Conservation (phyloP, 129 eudicot genomes). For the Oenanthe sinensis region DNA sequence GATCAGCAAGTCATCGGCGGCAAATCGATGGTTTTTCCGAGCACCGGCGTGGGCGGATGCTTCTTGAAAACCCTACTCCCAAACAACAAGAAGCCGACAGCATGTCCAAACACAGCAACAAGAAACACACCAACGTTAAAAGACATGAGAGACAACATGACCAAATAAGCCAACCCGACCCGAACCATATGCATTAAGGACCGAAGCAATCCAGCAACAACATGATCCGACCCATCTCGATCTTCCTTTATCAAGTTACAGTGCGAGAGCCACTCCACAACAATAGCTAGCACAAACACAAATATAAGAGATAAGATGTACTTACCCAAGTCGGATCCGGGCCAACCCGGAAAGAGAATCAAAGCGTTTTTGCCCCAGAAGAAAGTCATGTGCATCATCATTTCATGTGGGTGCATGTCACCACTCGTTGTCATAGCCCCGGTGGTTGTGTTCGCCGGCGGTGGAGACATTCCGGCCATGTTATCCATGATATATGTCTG, state of each 20-base stretch:
- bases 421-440: background rate
- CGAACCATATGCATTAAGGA: slow-evolving; percentile 17
- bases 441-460: slow-evolving; percentile 13
- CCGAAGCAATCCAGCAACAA: slow-evolving; percentile 10
- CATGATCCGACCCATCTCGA: slow-evolving; percentile 1
- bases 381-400: slow-evolving; percentile 89
- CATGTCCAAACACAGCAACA: slow-evolving; percentile 19
- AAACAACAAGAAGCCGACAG: slow-evolving; percentile 19
- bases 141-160: slow-evolving; percentile 27
- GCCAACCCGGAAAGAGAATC: slow-evolving; percentile 51
- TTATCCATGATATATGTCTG: background rate
- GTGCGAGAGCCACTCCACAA: slow-evolving; percentile 23
- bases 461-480: slow-evolving; percentile 20
- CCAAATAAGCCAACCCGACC: slow-evolving; percentile 17
- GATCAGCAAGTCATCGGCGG: slow-evolving; percentile 22
- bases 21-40: slow-evolving; percentile 16
- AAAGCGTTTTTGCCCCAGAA: slow-evolving; percentile 70
- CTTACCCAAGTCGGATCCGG: slow-evolving; percentile 4
- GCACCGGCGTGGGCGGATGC: background rate
- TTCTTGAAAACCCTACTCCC: slow-evolving; percentile 19
- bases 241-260: slow-evolving; percentile 3
- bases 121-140: slow-evolving; percentile 17
- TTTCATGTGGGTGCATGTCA: slow-evolving; percentile 25
- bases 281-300: slow-evolving; percentile 3
- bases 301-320: slow-evolving; percentile 8